These are phyloP conservation scores for Chlamydomonas asymmetrica DNA, from an alignment of 139 green algal species.

Conservation along the genomic window DNA sequence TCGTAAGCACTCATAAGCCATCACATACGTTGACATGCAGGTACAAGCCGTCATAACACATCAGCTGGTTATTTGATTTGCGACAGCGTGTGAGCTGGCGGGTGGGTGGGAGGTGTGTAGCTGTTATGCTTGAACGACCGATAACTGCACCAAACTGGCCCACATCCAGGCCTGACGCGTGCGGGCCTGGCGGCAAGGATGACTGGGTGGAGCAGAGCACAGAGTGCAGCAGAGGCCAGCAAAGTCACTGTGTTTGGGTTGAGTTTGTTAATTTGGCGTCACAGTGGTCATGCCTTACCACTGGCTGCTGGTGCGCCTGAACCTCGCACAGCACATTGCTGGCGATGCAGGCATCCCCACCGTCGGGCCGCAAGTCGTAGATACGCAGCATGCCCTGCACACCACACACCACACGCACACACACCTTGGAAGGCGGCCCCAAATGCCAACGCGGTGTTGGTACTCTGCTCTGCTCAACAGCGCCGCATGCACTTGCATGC, in stretches of 20 bases:
- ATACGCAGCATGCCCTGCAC: slow-evolving; percentile 54
- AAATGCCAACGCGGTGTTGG: not conserved
- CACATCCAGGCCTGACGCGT: too few species aligned
- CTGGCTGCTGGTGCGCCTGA: slow-evolving; percentile 67
- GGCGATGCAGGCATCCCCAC: slow-evolving; percentile 27
- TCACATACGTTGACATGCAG: not conserved
- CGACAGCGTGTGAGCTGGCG: not conserved
- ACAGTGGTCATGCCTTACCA: slow-evolving; percentile 30
- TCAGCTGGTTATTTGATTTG: not conserved
- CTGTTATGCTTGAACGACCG: not conserved
- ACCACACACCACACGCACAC: too few species aligned
- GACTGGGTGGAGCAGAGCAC: too few species aligned
- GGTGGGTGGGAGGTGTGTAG: not conserved
- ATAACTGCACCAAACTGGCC: too few species aligned
- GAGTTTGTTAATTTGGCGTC: not conserved
- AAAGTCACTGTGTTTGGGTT: not conserved
- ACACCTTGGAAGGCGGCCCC: not conserved
- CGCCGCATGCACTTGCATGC: not conserved
- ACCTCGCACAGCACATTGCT: slow-evolving; percentile 72
- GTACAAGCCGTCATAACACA: not conserved
- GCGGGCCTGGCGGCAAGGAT: too few species aligned
- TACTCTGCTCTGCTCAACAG: not conserved
- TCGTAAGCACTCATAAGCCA: not conserved
- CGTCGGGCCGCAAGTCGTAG: slow-evolving; percentile 54
- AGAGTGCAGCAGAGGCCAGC: too few species aligned